Percentiles rank a stretch among this genome's conserved stretches.
These are phyloP conservation scores for Rhypophila decipiens DNA, from an alignment of 495 filamentous ascomycete species.

Conservation along the genomic window DNA sequence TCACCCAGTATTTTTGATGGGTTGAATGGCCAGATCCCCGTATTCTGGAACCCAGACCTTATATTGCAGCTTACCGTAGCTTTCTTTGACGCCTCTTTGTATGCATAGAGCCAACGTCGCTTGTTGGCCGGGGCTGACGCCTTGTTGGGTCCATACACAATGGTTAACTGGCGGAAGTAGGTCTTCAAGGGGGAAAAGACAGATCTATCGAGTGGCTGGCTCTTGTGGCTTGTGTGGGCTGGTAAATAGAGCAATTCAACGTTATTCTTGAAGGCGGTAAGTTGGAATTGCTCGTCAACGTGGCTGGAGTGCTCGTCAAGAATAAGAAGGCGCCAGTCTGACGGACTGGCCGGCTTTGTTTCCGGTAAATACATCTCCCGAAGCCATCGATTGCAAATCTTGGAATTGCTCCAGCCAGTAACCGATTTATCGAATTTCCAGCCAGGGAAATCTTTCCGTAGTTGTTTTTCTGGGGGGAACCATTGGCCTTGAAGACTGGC, in stretches of 20 bases:
- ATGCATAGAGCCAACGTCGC: not conserved
- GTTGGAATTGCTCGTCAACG: not conserved
- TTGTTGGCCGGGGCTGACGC: slow-evolving; percentile 1
- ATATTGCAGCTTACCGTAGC: not conserved
- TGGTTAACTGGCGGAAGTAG: slow-evolving; percentile 1
- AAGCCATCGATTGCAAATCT: not conserved
- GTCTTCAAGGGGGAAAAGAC: not conserved
- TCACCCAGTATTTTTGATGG: not conserved
- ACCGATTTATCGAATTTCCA: slow-evolving; percentile 1
- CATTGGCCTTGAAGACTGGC: not conserved
- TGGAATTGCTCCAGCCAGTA: not conserved
- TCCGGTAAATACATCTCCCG: not conserved
- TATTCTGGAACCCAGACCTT: slow-evolving; percentile 3
- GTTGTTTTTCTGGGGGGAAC: not conserved
- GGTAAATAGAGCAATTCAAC: slow-evolving; percentile 7
- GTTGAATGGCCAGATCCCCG: slow-evolving; percentile 3
- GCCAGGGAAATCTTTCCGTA: not conserved
- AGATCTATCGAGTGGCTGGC: slow-evolving; percentile 1
- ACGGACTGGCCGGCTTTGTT: not conserved
- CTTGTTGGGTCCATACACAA: not conserved
- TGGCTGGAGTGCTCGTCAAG: slow-evolving; percentile 6
- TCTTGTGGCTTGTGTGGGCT: slow-evolving; percentile 7
- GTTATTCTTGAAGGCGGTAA: not conserved
- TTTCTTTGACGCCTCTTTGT: not conserved
- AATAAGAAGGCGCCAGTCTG: not conserved